Percentiles rank a stretch among this genome's conserved stretches.
Conservation (phyloP, 495 filamentous ascomycete genomes). For the Sordaria brevicollis region DNA sequence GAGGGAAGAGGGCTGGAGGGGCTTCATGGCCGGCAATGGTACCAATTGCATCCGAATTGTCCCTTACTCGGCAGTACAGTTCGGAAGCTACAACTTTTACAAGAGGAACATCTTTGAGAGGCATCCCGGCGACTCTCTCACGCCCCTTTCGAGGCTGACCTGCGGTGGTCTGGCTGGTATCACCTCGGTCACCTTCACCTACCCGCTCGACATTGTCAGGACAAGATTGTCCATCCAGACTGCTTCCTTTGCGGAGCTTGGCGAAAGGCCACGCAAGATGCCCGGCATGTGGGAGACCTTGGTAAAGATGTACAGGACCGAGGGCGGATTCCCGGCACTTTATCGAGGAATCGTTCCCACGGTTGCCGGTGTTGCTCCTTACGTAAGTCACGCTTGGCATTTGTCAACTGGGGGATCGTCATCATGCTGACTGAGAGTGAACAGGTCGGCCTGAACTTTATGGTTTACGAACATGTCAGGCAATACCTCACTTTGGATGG, state of each 20-base stretch:
- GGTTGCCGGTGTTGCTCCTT: conserved; percentile 89
- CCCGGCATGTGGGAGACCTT: conserved; percentile 91
- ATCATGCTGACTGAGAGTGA: conserved; percentile 14
- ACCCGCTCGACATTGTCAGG: conserved; percentile 90
- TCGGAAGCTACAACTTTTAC: conserved; percentile 95
- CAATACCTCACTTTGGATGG: conserved; percentile 80
- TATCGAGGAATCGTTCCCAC: conserved; percentile 93
- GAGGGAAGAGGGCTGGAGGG: conserved; percentile 89
- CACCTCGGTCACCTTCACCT: conserved; percentile 72
- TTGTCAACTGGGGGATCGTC: not conserved
- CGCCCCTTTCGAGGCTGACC: conserved; percentile 57
- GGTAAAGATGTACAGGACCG: conserved; percentile 74
- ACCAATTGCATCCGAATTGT: conserved; percentile 98
- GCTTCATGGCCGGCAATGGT: conserved; percentile 94
- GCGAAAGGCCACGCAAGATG: conserved; percentile 47
- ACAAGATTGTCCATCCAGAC: conserved; percentile 94
- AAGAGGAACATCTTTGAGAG: conserved; percentile 78
- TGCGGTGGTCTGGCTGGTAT: conserved; percentile 88
- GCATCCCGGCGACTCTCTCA: conserved; percentile 55
- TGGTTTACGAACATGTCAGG: conserved; percentile 86
- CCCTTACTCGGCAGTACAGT: conserved; percentile 95
- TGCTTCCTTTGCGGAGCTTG: conserved; percentile 77
- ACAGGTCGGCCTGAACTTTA: conserved; percentile 94
- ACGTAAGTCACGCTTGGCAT: conserved; percentile 46
- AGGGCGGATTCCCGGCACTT: conserved; percentile 73